Conservation (phyloP, 2,329 filamentous ascomycete species). For the Alternaria longipes region DNA sequence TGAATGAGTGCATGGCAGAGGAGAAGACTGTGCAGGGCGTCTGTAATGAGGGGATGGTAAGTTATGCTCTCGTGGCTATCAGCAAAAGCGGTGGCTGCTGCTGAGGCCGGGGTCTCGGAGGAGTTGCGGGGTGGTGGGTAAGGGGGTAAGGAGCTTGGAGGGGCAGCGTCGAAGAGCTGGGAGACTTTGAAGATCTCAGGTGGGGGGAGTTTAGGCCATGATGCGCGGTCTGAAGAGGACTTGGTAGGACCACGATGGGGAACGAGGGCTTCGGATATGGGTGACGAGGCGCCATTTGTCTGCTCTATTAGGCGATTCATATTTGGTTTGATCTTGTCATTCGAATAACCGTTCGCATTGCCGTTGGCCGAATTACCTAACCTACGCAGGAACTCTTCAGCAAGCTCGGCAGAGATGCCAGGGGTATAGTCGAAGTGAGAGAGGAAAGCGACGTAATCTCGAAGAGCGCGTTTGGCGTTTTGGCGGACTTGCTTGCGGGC, state of each 20-base stretch:
- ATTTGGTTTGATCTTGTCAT: constrained; percentile 27
- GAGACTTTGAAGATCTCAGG: constrained; percentile 65
- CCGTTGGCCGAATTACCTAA: constrained; percentile 35
- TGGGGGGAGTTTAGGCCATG: constrained; percentile 59
- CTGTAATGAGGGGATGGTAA: constrained; percentile 81
- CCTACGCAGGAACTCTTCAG: constrained; percentile 60
- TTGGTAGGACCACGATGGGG: constrained; percentile 48
- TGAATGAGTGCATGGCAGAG: constrained; percentile 82
- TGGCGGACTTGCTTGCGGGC: constrained; percentile 74
- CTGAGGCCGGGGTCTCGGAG: constrained; percentile 37
- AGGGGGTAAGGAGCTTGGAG: constrained; percentile 71
- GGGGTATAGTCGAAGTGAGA: constrained; percentile 82
- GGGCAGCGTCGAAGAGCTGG: constrained; percentile 74
- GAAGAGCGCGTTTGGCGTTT: constrained; percentile 77
- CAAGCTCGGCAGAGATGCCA: constrained; percentile 68
- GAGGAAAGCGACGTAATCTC: constrained; percentile 78
- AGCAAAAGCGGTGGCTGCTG: constrained; percentile 50
- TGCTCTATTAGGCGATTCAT: constrained; percentile 41
- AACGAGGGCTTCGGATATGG: constrained; percentile 55
- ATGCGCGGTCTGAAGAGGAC: constrained; percentile 45
- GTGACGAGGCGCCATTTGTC: constrained; percentile 27
- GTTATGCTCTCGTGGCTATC: constrained; percentile 72
- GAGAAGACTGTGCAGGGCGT: constrained; percentile 80
- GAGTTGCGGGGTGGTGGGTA: constrained; percentile 62
- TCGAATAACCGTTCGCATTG: constrained; percentile 11